These are phyloP conservation scores for Tricholoma furcatifolium DNA, from an alignment of 768 basidiomycete genomes.

Conservation along the genomic window DNA sequence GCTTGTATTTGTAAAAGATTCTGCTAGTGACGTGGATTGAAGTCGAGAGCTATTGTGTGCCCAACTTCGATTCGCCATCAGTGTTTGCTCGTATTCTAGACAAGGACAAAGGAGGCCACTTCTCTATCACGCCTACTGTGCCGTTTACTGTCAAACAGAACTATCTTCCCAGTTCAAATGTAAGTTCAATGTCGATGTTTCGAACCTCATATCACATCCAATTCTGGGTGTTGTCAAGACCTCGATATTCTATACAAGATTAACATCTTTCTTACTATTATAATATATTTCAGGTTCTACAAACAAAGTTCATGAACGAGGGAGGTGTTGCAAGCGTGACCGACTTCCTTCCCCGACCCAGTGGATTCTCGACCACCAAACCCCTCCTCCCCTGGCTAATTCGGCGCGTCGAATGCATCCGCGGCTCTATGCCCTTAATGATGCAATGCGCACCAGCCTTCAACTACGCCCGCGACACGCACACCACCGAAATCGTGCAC, in stretches of 20 bases:
- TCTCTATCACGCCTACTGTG: conserved; percentile 76
- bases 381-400: conserved; percentile 84
- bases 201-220: too few species aligned
- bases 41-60: conserved; percentile 94
- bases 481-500: conserved; percentile 58
- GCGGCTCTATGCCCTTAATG: conserved; percentile 75
- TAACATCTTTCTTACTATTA: too few species aligned
- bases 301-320: conserved; percentile 91
- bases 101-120: conserved; percentile 91
- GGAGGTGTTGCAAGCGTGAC: conserved; percentile 84
- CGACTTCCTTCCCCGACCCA: conserved; percentile 79
- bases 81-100: conserved; percentile 89
- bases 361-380: conserved; percentile 38
- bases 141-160: conserved; percentile 78
- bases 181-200: conserved; percentile 28
- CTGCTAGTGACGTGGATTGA: neutral
- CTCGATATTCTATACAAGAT: too few species aligned
- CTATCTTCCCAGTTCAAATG: conserved; percentile 81
- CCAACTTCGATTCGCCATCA: conserved; percentile 92
- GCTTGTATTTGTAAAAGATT: neutral
- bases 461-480: conserved; percentile 83
- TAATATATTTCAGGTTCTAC: conserved; percentile 80
- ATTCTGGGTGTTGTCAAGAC: too few species aligned
- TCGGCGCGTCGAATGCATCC: conserved; percentile 83
- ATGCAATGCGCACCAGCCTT: conserved; percentile 96